A percentile compares a stretch with the other conserved stretches of the same genome.
Evolutionary conservation across 2,329 filamentous ascomycete species (phyloP).

Genomic region (Colletotrichum siamense): DNA sequence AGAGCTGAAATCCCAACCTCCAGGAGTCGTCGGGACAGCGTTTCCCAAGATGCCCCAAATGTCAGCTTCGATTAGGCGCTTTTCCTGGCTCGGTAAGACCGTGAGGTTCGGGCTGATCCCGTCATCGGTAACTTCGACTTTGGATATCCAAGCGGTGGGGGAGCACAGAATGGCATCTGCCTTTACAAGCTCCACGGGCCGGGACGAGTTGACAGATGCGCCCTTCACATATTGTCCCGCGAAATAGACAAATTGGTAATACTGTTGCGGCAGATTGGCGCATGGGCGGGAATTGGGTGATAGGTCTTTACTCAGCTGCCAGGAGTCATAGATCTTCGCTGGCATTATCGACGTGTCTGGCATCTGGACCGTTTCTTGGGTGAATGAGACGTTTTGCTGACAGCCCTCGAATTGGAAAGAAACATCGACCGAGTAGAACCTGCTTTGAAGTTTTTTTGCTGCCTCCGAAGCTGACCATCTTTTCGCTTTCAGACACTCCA

Average conservation of each 20-base stretch:
- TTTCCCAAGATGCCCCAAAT: not conserved
- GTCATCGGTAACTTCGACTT: not conserved
- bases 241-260: not conserved
- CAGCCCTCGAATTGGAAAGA: not conserved
- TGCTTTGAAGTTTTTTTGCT: no score
- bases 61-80: not conserved
- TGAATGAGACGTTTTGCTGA: not conserved
- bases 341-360: not conserved
- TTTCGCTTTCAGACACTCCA: not conserved
- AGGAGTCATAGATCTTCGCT: not conserved
- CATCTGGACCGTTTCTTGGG: not conserved
- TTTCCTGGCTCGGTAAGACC: not conserved
- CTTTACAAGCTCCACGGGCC: not conserved
- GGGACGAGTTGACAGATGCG: not conserved
- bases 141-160: not conserved
- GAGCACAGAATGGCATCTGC: not conserved
- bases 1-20: not conserved
- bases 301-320: not conserved
- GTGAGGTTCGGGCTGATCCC: not conserved
- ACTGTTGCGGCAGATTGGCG: not conserved
- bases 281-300: not conserved
- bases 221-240: not conserved
- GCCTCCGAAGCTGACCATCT: not conserved
- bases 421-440: not conserved
- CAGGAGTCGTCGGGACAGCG: not conserved